Percentiles rank a stretch among this genome's conserved stretches.
Evolutionary conservation across 805 yeast species (phyloP).

Genomic region (Wickerhamiella occidentalis): DNA sequence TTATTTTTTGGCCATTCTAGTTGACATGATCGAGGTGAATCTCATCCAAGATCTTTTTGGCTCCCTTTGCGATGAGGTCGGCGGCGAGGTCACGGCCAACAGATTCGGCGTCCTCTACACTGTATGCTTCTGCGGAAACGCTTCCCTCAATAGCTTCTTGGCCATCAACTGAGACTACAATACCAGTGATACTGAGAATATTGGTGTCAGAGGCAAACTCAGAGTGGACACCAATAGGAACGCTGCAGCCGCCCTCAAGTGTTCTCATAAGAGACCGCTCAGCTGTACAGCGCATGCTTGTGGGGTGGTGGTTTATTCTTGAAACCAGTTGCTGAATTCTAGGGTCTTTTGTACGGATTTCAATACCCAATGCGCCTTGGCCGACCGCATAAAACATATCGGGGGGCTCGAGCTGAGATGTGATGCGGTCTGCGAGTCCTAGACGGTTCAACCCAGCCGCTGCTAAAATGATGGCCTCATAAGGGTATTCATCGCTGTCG

Average conservation of each 20-base stretch:
- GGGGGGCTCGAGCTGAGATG: slow-evolving; percentile 54
- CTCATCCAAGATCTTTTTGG: slow-evolving; percentile 65
- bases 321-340: slow-evolving; percentile 47
- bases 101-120: slow-evolving; percentile 48
- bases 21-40: slow-evolving; percentile 38
- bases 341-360: slow-evolving; percentile 61
- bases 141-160: slow-evolving; percentile 49
- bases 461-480: slow-evolving; percentile 70
- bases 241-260: slow-evolving; percentile 96
- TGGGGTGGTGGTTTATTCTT: slow-evolving; percentile 49
- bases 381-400: slow-evolving; percentile 95
- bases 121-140: slow-evolving; percentile 31
- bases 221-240: slow-evolving; percentile 87
- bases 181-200: slow-evolving; percentile 45
- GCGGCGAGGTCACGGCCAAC: slow-evolving; percentile 64
- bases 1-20: slow-evolving; percentile 2
- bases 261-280: slow-evolving; percentile 80
- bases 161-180: slow-evolving; percentile 82
- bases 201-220: slow-evolving; percentile 37
- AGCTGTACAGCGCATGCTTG: slow-evolving; percentile 69
- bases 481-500: slow-evolving; percentile 56
- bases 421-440: slow-evolving; percentile 62
- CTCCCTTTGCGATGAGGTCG: slow-evolving; percentile 60
- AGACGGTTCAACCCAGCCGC: slow-evolving; percentile 80
- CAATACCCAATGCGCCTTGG: slow-evolving; percentile 96